phyloP scores from a whole-genome alignment of 176 grass and related monocot species.

The Melocanna baccifera region DNA sequence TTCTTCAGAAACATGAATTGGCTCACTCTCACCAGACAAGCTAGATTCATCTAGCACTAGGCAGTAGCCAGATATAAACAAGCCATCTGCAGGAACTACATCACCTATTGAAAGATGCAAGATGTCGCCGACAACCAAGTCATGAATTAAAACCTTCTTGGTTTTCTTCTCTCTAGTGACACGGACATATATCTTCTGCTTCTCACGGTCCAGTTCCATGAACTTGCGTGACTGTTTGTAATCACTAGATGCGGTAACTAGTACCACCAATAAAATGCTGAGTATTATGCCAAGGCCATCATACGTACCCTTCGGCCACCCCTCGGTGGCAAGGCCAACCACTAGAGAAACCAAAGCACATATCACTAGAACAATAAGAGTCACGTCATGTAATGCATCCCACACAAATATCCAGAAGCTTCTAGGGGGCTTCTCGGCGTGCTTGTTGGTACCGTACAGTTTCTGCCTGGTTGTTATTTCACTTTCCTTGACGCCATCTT shows the following conservation, averaged over 20 bases:
- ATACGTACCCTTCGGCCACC: constrained; percentile 86
- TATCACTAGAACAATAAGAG: constrained; percentile 69
- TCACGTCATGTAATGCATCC: constrained; percentile 89
- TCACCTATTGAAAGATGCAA: constrained; percentile 88
- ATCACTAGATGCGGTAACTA: constrained; percentile 79
- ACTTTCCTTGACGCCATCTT: constrained; percentile 53
- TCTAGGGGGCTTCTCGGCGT: constrained; percentile 63
- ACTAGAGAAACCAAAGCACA: constrained; percentile 73
- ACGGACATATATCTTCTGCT: constrained; percentile 71
- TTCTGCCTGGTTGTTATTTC: constrained; percentile 54
- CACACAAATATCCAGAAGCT: constrained; percentile 91
- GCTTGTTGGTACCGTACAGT: constrained; percentile 69
- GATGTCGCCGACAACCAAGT: constrained; percentile 87
- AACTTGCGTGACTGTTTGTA: constrained; percentile 75
- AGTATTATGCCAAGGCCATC: constrained; percentile 80
- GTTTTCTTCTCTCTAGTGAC: constrained; percentile 67
- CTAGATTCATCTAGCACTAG: constrained; percentile 87
- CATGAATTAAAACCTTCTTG: constrained; percentile 62
- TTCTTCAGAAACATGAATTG: constrained; percentile 55
- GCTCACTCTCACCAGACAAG: constrained; percentile 79
- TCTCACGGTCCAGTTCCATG: constrained; percentile 79
- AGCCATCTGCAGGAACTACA: constrained; percentile 79
- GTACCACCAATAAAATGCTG: constrained; percentile 83
- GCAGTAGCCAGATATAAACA: constrained; percentile 72
- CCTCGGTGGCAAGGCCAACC: constrained; percentile 73